Conservation (phyloP, 192 early-diverging fungal genomes). For the Polychytrium aggregatum region DNA sequence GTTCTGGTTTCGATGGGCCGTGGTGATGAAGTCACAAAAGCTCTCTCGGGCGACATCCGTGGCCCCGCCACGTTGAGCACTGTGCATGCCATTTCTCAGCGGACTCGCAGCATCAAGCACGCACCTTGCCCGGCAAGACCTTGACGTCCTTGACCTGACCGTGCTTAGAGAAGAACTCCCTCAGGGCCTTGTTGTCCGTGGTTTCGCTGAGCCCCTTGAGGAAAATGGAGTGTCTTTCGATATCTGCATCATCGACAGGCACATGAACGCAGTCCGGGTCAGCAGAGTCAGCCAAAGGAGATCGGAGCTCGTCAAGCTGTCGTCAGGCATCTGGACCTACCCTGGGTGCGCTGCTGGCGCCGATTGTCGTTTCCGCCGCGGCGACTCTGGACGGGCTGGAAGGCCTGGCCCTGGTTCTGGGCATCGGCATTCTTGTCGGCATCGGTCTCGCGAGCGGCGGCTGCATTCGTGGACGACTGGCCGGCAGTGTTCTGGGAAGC, state of each 20-base stretch:
- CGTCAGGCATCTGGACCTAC: no score
- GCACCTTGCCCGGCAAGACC: constrained; percentile 36
- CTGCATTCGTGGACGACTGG: constrained; percentile 2
- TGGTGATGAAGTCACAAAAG: not conserved
- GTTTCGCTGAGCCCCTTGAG: constrained; percentile 45
- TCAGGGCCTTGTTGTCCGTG: constrained; percentile 35
- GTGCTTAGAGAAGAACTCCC: constrained; percentile 41
- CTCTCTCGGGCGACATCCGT: not conserved
- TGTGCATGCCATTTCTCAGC: not conserved
- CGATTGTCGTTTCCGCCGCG: constrained; percentile 4
- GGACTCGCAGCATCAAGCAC: not conserved
- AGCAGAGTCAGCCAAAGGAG: no score
- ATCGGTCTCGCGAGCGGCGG: constrained; percentile 4
- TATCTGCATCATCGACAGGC: no score
- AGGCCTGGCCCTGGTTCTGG: constrained; percentile 22
- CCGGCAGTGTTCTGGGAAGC: constrained; percentile 12
- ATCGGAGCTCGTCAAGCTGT: no score
- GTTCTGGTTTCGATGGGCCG: no score
- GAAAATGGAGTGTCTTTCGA: constrained; percentile 53
- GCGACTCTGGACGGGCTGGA: constrained; percentile 24
- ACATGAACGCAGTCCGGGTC: no score
- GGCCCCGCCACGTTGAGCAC: not conserved
- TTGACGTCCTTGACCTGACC: constrained; percentile 53
- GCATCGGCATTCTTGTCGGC: not conserved
- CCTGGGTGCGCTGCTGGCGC: no score